Percentiles rank a stretch among this genome's conserved stretches.
These are phyloP conservation scores for Rhizopogon vinicolor DNA, from an alignment of 768 basidiomycete genomes.

Conservation along the genomic window DNA sequence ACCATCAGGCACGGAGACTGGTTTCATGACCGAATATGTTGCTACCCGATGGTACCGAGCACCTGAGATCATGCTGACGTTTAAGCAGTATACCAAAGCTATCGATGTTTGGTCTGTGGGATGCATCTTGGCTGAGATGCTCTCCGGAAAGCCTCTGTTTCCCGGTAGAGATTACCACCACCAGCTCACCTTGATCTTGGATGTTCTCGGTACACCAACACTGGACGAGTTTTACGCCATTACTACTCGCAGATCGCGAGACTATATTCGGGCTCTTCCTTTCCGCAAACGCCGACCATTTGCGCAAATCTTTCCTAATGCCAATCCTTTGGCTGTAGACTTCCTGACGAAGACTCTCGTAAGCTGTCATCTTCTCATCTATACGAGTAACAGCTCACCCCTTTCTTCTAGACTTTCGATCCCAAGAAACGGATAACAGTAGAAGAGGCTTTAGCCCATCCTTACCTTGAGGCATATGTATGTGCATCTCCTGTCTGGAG, in stretches of 20 bases:
- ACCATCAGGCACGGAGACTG: constrained; percentile 77
- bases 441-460: constrained; percentile 92
- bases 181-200: constrained; percentile 91
- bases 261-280: constrained; percentile 92
- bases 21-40: constrained; percentile 97
- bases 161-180: constrained; percentile 97
- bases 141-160: constrained; percentile 95
- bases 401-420: constrained; percentile 74
- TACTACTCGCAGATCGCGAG: constrained; percentile 84
- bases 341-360: constrained; percentile 84
- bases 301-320: constrained; percentile 83
- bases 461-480: constrained; percentile 91
- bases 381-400: not conserved
- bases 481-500: constrained; percentile 17
- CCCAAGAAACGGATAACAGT: constrained; percentile 96
- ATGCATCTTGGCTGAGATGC: constrained; percentile 92
- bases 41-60: constrained; percentile 99
- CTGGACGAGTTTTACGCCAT: constrained; percentile 98
- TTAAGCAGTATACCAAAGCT: constrained; percentile 98
- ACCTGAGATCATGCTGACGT: constrained; percentile 99
- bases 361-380: constrained; percentile 12
- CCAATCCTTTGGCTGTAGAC: constrained; percentile 72
- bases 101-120: constrained; percentile 88
- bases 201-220: constrained; percentile 94
- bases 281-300: constrained; percentile 89